These are phyloP conservation scores for Nannizziopsis barbatae DNA, from an alignment of 2,329 filamentous ascomycete genomes.

Conservation along the genomic window DNA sequence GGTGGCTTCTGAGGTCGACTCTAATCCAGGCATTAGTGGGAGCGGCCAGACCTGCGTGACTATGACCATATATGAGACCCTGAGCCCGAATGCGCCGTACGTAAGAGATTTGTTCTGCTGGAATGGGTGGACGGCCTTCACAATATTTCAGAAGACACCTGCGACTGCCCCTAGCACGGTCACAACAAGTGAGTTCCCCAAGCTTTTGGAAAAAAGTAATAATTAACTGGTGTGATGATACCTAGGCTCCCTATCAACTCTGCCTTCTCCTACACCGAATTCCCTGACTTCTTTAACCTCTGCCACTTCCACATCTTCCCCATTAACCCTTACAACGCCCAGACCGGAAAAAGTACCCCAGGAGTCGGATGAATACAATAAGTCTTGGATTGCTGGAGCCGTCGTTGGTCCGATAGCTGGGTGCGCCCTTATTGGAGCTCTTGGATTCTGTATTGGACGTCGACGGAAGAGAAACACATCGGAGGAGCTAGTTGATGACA, in stretches of 20 bases:
- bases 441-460: slow-evolving; percentile 5
- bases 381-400: slow-evolving; percentile 9
- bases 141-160: slow-evolving; percentile 4
- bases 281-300: background rate
- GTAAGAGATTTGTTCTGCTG: slow-evolving; percentile 7
- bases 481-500: background rate
- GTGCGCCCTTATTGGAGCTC: slow-evolving; percentile 1
- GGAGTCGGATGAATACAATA: background rate
- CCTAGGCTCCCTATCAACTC: too few relatives aligned
- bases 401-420: slow-evolving; percentile 6
- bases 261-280: too few relatives aligned
- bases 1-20: background rate
- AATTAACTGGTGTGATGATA: too few relatives aligned
- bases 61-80: slow-evolving; percentile 6
- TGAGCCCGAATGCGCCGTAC: background rate
- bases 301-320: background rate
- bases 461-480: background rate
- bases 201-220: too few relatives aligned
- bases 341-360: background rate
- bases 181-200: background rate
- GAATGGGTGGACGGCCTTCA: slow-evolving; percentile 6
- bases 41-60: slow-evolving; percentile 4
- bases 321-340: background rate
- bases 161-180: background rate
- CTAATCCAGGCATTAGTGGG: background rate